Conservation (phyloP, 495 filamentous ascomycete species). For the Annulohypoxylon nitens region DNA sequence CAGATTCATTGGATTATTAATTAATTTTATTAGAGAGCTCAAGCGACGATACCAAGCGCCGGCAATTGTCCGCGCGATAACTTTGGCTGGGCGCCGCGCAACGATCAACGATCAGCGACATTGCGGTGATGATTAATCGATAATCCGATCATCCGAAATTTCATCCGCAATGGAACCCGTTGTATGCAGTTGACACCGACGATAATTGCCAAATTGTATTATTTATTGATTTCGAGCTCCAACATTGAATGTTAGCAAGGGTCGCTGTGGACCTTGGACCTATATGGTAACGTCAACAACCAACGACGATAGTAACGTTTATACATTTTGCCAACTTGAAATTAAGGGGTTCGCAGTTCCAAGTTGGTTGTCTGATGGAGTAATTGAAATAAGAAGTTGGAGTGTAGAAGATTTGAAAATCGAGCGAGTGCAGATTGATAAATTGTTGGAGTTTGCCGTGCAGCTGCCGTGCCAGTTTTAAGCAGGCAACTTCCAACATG, state of each 20-base stretch:
- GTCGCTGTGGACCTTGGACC: neutral
- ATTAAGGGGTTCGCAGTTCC: neutral
- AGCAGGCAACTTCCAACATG: neutral
- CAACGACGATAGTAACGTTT: neutral
- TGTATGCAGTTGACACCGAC: neutral
- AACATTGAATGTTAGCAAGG: neutral
- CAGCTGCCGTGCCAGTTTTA: no score
- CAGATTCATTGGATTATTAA: neutral
- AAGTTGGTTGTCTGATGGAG: neutral
- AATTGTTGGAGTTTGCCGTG: neutral
- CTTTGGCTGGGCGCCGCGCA: neutral
- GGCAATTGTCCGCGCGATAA: conserved; percentile 7
- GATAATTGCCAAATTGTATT: conserved; percentile 2
- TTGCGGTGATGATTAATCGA: neutral
- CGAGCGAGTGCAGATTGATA: neutral
- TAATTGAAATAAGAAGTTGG: neutral
- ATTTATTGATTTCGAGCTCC: conserved; percentile 3
- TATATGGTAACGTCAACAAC: conserved; percentile 1
- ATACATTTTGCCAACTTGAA: neutral
- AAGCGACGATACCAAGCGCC: conserved; percentile 7
- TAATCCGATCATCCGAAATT: neutral
- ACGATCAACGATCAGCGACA: neutral
- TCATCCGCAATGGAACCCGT: neutral
- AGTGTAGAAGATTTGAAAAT: neutral
- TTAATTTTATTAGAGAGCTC: neutral